phyloP scores from a whole-genome alignment of 129 eudicot species.

The Arctium lappa region DNA sequence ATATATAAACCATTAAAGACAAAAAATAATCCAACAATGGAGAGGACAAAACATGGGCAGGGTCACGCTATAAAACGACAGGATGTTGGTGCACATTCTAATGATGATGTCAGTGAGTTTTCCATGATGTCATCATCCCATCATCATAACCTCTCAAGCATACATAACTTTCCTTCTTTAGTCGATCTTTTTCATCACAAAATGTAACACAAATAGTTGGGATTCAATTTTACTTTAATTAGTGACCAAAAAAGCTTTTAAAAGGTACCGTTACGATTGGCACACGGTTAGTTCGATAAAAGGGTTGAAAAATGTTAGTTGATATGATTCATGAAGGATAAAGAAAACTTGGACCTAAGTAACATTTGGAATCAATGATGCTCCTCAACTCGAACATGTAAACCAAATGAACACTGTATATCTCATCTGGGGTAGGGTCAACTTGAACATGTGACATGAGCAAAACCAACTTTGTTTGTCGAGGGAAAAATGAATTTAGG shows the following conservation, averaged over 20 bases:
- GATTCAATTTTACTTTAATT: neutral
- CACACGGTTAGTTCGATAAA: neutral
- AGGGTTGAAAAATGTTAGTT: neutral
- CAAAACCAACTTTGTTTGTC: neutral
- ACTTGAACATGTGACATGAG: neutral
- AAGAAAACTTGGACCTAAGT: neutral
- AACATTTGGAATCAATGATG: neutral
- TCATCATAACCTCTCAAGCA: constrained; percentile 5
- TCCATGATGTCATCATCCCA: constrained; percentile 22
- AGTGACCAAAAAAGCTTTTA: neutral
- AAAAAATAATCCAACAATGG: constrained; percentile 20
- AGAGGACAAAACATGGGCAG: constrained; percentile 35
- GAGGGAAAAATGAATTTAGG: neutral
- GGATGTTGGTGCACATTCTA: constrained; percentile 19
- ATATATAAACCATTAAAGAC: too few species aligned
- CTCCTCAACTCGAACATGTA: neutral
- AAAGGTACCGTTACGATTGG: neutral
- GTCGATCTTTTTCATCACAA: neutral
- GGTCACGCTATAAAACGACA: constrained; percentile 35
- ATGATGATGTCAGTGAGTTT: constrained; percentile 27
- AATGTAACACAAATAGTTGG: neutral
- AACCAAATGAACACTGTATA: neutral
- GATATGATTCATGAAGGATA: neutral
- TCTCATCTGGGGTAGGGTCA: neutral
- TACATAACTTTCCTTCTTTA: neutral